Evolutionary conservation across 257 asterid species (phyloP).

Genomic region (Thymus quinquecostatus): DNA sequence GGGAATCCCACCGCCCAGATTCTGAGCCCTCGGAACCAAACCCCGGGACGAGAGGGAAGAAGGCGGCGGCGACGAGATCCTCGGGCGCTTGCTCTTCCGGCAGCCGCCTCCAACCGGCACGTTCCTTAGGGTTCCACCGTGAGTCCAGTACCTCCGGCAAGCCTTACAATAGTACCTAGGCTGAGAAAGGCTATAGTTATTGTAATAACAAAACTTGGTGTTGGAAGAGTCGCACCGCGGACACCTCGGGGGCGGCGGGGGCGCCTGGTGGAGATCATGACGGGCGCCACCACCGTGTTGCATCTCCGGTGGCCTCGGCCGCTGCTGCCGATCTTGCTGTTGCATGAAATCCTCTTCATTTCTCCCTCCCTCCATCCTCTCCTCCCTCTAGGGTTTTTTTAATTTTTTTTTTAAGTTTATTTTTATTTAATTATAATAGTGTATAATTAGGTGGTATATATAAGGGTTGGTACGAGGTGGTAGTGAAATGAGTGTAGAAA

Average conservation of each 20-base stretch:
- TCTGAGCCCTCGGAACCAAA: not conserved
- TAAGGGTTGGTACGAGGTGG: conserved; percentile 10
- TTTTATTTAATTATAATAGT: conserved; percentile 17
- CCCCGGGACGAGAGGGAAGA: not conserved
- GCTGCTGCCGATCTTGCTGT: conserved; percentile 30
- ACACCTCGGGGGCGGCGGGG: conserved; percentile 45
- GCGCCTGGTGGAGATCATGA: conserved; percentile 9
- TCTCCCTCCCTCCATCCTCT: conserved; percentile 40
- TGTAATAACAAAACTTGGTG: conserved; percentile 62
- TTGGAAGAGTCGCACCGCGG: conserved; percentile 51
- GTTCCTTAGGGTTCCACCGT: conserved; percentile 54
- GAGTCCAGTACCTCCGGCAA: conserved; percentile 65
- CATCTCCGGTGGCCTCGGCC: conserved; percentile 17
- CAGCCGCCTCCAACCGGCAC: conserved; percentile 59
- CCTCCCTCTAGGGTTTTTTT: not conserved
- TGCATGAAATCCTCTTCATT: conserved; percentile 24
- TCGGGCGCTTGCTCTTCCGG: conserved; percentile 41
- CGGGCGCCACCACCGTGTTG: not conserved
- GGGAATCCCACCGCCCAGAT: not conserved
- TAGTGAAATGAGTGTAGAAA: conserved; percentile 29
- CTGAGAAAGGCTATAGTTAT: conserved; percentile 52
- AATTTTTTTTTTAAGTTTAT: not conserved
- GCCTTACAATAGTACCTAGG: conserved; percentile 61
- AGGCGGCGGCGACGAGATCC: not conserved
- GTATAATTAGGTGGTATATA: conserved; percentile 27